phyloP scores from a whole-genome alignment of 108 stramenopile species.

The Mayamaea pseudoterrestris region DNA sequence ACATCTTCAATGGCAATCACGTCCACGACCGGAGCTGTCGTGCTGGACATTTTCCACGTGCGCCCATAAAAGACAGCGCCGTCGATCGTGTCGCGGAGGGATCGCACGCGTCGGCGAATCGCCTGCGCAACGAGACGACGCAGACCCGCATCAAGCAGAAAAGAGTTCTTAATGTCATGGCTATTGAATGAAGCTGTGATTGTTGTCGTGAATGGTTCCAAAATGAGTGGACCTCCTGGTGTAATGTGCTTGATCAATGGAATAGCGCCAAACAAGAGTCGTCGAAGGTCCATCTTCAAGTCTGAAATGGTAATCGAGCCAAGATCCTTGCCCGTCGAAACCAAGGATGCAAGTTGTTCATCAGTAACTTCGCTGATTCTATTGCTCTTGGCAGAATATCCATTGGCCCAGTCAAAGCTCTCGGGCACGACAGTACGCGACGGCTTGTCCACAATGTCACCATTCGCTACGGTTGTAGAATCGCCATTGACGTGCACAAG shows the following conservation, averaged over 20 bases:
- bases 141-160: conserved; percentile 57
- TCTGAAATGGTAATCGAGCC: conserved; percentile 63
- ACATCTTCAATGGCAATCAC: conserved; percentile 62
- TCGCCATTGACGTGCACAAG: too few relatives aligned
- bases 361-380: too few relatives aligned
- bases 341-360: too few relatives aligned
- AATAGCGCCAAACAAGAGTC: conserved; percentile 59
- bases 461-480: too few relatives aligned
- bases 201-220: conserved; percentile 74
- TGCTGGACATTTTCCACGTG: conserved; percentile 51
- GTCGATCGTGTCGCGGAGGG: conserved; percentile 67
- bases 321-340: conserved; percentile 16
- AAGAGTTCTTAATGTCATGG: conserved; percentile 72
- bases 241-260: conserved; percentile 58
- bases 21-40: conserved; percentile 61
- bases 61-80: conserved; percentile 79
- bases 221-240: conserved; percentile 72
- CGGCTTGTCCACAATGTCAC: too few relatives aligned
- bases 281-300: conserved; percentile 66
- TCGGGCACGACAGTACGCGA: too few relatives aligned
- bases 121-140: conserved; percentile 65
- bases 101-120: conserved; percentile 50
- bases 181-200: conserved; percentile 61
- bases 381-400: too few relatives aligned
- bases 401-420: too few relatives aligned